phyloP scores from a whole-genome alignment of 140 eudicot species.

The Ambrosia hybrid region DNA sequence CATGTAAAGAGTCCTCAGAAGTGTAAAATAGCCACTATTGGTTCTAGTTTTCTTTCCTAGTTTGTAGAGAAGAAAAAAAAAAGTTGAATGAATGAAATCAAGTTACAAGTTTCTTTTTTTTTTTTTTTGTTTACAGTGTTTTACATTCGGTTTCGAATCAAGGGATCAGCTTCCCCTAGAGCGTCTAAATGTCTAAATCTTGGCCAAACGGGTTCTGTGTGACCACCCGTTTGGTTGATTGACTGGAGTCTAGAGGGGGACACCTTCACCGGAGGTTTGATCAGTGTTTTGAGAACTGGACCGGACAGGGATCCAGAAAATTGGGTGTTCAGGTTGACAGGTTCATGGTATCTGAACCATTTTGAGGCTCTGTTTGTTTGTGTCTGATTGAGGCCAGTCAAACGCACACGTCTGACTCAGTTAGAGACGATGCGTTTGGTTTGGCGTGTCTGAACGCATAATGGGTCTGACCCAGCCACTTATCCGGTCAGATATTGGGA shows the following conservation, averaged over 20 bases:
- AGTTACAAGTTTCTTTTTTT: neutral
- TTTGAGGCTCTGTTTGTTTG: too few species aligned
- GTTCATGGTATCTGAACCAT: too few species aligned
- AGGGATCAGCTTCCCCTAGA: conserved; percentile 19
- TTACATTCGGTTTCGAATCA: conserved; percentile 22
- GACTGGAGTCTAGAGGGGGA: conserved; percentile 33
- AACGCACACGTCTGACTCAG: too few species aligned
- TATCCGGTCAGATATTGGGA: too few species aligned
- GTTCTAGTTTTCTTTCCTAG: neutral
- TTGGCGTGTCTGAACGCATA: too few species aligned
- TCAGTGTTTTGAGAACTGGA: too few species aligned
- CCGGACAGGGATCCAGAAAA: too few species aligned
- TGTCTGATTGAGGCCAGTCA: too few species aligned
- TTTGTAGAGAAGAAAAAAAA: conserved; percentile 17
- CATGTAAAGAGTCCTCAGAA: conserved; percentile 13
- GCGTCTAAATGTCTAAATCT: conserved; percentile 38
- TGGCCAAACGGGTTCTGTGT: conserved; percentile 34
- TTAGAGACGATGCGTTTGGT: too few species aligned
- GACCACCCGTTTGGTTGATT: conserved; percentile 17
- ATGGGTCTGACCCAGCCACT: too few species aligned
- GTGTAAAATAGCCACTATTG: neutral
- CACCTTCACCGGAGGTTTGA: too few species aligned
- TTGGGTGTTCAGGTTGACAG: too few species aligned
- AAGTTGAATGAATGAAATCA: conserved; percentile 22
- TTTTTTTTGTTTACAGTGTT: conserved; percentile 29